phyloP scores from a whole-genome alignment of 345 rosid species.

The Tarenaya hassleriana region DNA sequence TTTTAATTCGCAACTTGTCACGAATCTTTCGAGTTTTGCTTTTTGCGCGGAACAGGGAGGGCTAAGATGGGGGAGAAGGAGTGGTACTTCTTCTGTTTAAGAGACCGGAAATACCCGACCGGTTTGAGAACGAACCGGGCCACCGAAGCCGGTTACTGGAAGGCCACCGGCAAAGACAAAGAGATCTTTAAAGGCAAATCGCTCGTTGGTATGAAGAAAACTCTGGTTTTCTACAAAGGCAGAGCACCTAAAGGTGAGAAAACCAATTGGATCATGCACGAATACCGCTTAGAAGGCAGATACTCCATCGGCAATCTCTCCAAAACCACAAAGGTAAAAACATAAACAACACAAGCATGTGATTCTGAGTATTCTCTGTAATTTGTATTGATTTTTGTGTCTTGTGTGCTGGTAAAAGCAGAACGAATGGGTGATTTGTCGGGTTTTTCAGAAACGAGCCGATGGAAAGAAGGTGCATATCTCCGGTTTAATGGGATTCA shows the following conservation, averaged over 20 bases:
- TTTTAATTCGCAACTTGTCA: not conserved
- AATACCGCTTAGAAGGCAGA: slow-evolving; percentile 71
- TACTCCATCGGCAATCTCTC: slow-evolving; percentile 47
- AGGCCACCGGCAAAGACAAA: slow-evolving; percentile 66
- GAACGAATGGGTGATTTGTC: slow-evolving; percentile 82
- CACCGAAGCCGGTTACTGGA: slow-evolving; percentile 51
- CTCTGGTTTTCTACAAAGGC: slow-evolving; percentile 77
- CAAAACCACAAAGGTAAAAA: slow-evolving; percentile 50
- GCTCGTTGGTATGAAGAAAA: slow-evolving; percentile 92
- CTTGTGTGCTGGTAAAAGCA: slow-evolving; percentile 24
- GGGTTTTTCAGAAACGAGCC: slow-evolving; percentile 53
- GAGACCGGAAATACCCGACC: slow-evolving; percentile 77
- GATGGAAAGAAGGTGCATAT: slow-evolving; percentile 48
- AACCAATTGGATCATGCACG: slow-evolving; percentile 87
- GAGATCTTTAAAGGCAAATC: slow-evolving; percentile 42
- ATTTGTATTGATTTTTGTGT: slow-evolving; percentile 5
- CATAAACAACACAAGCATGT: not conserved
- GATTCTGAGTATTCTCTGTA: not conserved
- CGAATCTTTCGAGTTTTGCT: not conserved
- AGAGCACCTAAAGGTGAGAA: slow-evolving; percentile 81
- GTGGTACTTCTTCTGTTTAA: slow-evolving; percentile 72
- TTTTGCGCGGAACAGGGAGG: slow-evolving; percentile 24
- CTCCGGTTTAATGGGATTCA: slow-evolving; percentile 35
- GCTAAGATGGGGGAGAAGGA: slow-evolving; percentile 59
- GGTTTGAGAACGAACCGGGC: slow-evolving; percentile 66